Evolutionary conservation across 352 stramenopile genomes (phyloP).

Genomic region (Pythium aristosporum): DNA sequence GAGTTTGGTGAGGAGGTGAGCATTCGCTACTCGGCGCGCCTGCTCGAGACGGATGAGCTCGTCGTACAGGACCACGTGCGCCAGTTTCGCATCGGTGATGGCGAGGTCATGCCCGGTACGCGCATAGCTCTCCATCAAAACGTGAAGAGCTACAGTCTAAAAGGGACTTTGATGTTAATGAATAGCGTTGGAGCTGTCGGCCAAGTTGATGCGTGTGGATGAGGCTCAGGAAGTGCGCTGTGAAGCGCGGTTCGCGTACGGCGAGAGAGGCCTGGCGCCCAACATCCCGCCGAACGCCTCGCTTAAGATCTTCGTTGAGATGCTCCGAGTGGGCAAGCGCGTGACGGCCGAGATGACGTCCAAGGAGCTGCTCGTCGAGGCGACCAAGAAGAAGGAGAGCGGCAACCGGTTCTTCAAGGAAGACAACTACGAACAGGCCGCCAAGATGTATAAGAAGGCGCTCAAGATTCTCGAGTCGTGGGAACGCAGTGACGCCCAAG

Average conservation of each 20-base stretch:
- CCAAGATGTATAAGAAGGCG: slow-evolving; percentile 81
- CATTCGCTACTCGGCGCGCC: slow-evolving; percentile 60
- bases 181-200: slow-evolving; percentile 66
- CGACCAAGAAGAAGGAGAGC: slow-evolving; percentile 82
- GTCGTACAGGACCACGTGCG: slow-evolving; percentile 50
- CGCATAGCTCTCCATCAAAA: background rate
- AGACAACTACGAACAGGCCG: slow-evolving; percentile 82
- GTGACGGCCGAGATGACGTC: slow-evolving; percentile 73
- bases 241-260: slow-evolving; percentile 71
- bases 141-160: slow-evolving; percentile 2
- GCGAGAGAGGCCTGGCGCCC: slow-evolving; percentile 57
- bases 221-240: slow-evolving; percentile 73
- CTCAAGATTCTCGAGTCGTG: slow-evolving; percentile 80
- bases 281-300: slow-evolving; percentile 45
- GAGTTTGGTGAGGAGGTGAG: slow-evolving; percentile 84
- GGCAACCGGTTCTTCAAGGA: slow-evolving; percentile 81
- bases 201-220: slow-evolving; percentile 79
- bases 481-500: slow-evolving; percentile 53
- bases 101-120: slow-evolving; percentile 76
- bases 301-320: slow-evolving; percentile 58
- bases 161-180: background rate
- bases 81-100: slow-evolving; percentile 80
- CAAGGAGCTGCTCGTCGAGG: slow-evolving; percentile 68
- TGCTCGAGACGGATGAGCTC: slow-evolving; percentile 42
- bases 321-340: slow-evolving; percentile 64